Evolutionary conservation across 2,329 filamentous ascomycete genomes (phyloP), one percentile per base, ranked within the genome.

Genomic region (Venturia nashicola): DNA sequence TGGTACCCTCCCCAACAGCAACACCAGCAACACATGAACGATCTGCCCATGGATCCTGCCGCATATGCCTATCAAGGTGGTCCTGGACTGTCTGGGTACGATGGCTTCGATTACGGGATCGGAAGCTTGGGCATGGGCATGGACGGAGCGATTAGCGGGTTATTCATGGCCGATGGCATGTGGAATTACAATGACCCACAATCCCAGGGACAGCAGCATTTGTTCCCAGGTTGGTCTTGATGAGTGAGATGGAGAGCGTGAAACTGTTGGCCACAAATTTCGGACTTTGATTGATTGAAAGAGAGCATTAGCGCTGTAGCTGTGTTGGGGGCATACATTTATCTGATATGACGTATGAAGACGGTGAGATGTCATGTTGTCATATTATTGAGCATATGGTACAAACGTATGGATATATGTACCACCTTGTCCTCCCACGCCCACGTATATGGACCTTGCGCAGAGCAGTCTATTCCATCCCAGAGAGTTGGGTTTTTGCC

Each of bases 1-100:
- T 63, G 61, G 61, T 55, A 63, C 23, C 36, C 36, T 6, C 32
- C 27, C 5, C 61, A 63, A n/a, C 61, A 62, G 43, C 61, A 48
- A 44, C 59, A 61, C 23, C 59, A 39, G n/a, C 40, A 48, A 11
- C 42, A 54, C n/a, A 62, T 54, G 36, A 39, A 27, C 9, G 43
- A 57, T 18, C 23, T 64, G 9, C 62, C 62, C n/a, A 64, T 64
- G 62, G 62, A 64, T 32, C 62, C 62, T n/a, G 51, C 46, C 18
- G 61, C 61, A 5, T 64, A 64, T 54, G n/a, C 40, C 9, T 64
- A 61, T 23, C 34, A 55, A 20, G 36, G 48, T 55, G 61, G 61
- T 6, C 39, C 34, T 39, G 42, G 39, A 7, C 9, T 57, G 12
- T 5, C 44, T 23, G 51, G 46, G 5, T 64, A 64, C 18, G 62